phyloP scores from a whole-genome alignment of 192 early-diverging fungal species.

The Podila horticola region DNA sequence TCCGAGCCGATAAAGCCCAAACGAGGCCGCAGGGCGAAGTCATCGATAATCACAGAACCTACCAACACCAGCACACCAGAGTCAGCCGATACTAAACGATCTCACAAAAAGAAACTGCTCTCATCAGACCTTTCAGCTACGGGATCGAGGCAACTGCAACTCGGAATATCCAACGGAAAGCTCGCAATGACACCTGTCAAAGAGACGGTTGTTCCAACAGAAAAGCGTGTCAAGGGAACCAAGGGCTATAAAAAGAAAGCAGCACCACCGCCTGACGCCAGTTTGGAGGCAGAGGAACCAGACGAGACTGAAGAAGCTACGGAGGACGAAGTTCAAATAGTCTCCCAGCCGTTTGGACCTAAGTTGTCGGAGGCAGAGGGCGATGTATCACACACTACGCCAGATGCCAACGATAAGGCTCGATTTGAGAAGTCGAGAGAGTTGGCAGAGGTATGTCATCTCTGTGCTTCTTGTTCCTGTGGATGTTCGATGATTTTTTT shows the following conservation, averaged over 20 bases:
- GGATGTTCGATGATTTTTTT: neutral
- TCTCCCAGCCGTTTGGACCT: constrained; percentile 57
- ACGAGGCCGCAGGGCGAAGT: constrained; percentile 16
- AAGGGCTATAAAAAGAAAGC: constrained; percentile 16
- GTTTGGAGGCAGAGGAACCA: constrained; percentile 3
- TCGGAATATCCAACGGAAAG: constrained; percentile 30
- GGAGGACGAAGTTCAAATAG: constrained; percentile 15
- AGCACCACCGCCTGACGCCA: neutral
- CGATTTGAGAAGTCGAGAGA: constrained; percentile 63
- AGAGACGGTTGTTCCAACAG: neutral
- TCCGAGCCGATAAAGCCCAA: neutral
- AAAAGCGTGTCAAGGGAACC: constrained; percentile 24
- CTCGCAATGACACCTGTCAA: constrained; percentile 16
- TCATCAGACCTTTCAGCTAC: neutral
- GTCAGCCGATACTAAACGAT: constrained; percentile 9
- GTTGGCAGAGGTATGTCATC: constrained; percentile 46
- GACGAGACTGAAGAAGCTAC: constrained; percentile 12
- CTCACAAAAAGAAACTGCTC: constrained; percentile 22
- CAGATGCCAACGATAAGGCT: constrained; percentile 59
- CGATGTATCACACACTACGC: constrained; percentile 62
- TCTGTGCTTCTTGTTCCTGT: neutral
- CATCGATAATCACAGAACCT: neutral
- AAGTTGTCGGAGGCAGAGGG: constrained; percentile 63
- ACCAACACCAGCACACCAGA: neutral
- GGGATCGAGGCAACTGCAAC: constrained; percentile 9